A percentile compares a stretch with the other conserved stretches of the same genome.
phyloP scores from a whole-genome alignment of 148 eudicot genomes.

The Amaranthus palmeri region DNA sequence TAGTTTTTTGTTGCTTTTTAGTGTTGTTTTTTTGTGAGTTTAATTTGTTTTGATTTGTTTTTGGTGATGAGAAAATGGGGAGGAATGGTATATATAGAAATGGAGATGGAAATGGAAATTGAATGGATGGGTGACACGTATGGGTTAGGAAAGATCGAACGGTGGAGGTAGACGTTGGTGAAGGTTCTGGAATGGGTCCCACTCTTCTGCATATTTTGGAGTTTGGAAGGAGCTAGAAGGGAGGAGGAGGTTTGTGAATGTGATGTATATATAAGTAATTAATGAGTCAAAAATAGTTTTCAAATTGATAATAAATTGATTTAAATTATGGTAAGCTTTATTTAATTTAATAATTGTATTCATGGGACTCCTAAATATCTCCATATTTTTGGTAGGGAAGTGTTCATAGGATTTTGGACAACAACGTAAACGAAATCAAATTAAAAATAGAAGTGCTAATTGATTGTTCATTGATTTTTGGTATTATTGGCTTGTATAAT shows the following conservation, averaged over 20 bases:
- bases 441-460: too few relatives aligned
- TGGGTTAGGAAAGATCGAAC: not conserved
- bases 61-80: not conserved
- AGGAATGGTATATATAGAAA: not conserved
- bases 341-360: too few relatives aligned
- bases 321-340: too few relatives aligned
- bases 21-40: not conserved
- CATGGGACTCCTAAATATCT: too few relatives aligned
- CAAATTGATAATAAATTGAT: too few relatives aligned
- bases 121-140: slow-evolving; percentile 12
- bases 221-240: slow-evolving; percentile 20
- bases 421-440: too few relatives aligned
- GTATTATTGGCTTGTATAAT: too few relatives aligned
- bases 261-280: not conserved
- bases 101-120: not conserved
- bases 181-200: slow-evolving; percentile 23
- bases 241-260: not conserved
- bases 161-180: not conserved
- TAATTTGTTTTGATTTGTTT: not conserved
- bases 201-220: slow-evolving; percentile 7
- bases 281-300: too few relatives aligned
- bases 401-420: too few relatives aligned
- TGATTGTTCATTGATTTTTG: too few relatives aligned
- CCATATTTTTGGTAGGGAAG: too few relatives aligned
- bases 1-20: not conserved